Conservation (phyloP, 2,329 filamentous ascomycete species). For the Pyrenophora teres region DNA sequence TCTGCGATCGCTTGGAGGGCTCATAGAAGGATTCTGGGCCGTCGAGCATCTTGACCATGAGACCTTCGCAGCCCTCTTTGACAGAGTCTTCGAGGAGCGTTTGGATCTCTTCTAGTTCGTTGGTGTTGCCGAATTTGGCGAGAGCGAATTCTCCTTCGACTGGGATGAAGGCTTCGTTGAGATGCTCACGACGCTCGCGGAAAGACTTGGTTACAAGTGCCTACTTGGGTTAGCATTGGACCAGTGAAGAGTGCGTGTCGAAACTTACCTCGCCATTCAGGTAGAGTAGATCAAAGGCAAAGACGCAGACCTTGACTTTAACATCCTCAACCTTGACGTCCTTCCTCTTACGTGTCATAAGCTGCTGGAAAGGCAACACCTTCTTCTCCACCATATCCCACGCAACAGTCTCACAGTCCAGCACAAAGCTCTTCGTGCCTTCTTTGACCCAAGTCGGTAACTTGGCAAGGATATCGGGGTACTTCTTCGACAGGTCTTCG, state of each 20-base stretch:
- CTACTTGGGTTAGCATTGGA: conserved; percentile 40
- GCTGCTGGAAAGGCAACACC: conserved; percentile 92
- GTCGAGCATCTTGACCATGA: conserved; percentile 99
- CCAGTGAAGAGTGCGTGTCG: not conserved
- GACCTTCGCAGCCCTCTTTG: conserved; percentile 91
- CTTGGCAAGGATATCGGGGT: conserved; percentile 91
- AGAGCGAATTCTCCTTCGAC: conserved; percentile 91
- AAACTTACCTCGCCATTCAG: conserved; percentile 76
- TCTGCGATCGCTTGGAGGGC: conserved; percentile 92
- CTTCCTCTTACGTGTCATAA: conserved; percentile 98
- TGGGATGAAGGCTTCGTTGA: conserved; percentile 73
- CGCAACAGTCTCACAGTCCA: conserved; percentile 98
- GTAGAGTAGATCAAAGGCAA: conserved; percentile 93
- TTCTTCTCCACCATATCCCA: conserved; percentile 97
- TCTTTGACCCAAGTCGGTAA: conserved; percentile 87
- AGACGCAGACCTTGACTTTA: conserved; percentile 95
- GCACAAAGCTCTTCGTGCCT: conserved; percentile 89
- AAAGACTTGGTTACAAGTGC: conserved; percentile 85
- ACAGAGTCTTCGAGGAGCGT: conserved; percentile 90
- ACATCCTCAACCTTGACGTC: conserved; percentile 95
- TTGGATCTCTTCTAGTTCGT: conserved; percentile 92
- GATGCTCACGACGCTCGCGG: conserved; percentile 77
- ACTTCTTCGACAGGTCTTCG: conserved; percentile 95
- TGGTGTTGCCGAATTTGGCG: conserved; percentile 83
- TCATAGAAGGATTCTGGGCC: conserved; percentile 92